phyloP scores from a whole-genome alignment of 768 basidiomycete genomes.

The Crassisporium funariophilum region DNA sequence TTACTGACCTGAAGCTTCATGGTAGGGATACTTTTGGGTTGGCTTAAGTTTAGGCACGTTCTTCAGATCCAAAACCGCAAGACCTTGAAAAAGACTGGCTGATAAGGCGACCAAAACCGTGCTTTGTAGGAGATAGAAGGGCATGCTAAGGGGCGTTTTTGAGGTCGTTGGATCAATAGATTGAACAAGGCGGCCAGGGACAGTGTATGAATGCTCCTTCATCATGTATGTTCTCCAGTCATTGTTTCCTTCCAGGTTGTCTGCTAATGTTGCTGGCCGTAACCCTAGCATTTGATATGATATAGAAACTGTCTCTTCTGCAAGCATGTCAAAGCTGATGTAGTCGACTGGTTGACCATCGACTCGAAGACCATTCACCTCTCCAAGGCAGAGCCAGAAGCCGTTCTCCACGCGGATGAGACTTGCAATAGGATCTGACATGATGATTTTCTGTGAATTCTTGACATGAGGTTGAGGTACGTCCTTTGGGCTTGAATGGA shows the following conservation, averaged over 20 bases:
- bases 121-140: constrained; percentile 22
- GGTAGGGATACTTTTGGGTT: constrained; percentile 14
- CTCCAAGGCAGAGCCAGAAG: constrained; percentile 29
- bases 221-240: constrained; percentile 21
- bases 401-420: constrained; percentile 22
- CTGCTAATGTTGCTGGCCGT: constrained; percentile 5
- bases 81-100: constrained; percentile 13
- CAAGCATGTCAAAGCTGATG: constrained; percentile 17
- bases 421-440: constrained; percentile 27
- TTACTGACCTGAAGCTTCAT: constrained; percentile 3
- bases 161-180: constrained; percentile 15
- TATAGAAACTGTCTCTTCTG: constrained; percentile 6
- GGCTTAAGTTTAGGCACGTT: constrained; percentile 9
- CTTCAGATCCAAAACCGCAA: constrained; percentile 5
- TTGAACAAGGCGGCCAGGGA: constrained; percentile 14
- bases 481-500: background rate
- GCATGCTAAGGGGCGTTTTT: constrained; percentile 1
- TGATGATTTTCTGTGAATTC: constrained; percentile 9
- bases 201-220: constrained; percentile 4
- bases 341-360: constrained; percentile 17
- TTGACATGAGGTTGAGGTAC: background rate
- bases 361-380: constrained; percentile 26
- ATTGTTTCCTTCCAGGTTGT: constrained; percentile 10
- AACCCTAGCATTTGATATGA: constrained; percentile 19
- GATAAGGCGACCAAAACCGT: constrained; percentile 11